Base-by-base conservation (phyloP, 148 eudicot species). In the Vaccinium darrowii region DNA sequence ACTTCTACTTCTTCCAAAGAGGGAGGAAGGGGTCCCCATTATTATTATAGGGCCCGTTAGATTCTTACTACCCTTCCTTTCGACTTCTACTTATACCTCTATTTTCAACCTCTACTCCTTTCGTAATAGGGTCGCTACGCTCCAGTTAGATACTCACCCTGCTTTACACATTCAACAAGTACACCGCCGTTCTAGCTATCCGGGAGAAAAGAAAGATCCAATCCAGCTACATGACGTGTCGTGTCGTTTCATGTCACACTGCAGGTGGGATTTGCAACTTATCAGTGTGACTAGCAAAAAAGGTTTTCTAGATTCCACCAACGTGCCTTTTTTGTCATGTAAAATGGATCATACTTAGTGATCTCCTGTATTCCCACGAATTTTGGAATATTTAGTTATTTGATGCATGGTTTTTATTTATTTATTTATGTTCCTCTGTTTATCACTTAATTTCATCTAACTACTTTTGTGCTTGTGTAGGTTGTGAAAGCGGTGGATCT, bases 401-500 rank as follows among this genome's bases (percentile, higher is more conserved):
- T 81, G 14, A 0, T 11, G 0, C 27, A 21, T n/a, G 7, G 39
- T 36, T 36, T 36, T 36, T 33, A 33, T 33, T 36, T 36, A 36
- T 36, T 36, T 36, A 2, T 36, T 36, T 12, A 2, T 73, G 25
- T 67, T 49, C 18, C 67, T 62, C 43, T n/a, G 39, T 5, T 81
- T n/a, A 15, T 11, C 3, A 0, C 13, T 78, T 27, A 54, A 19
- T 54, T 52, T 43, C 62, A 16, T 79, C 82, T 56, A 57, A 5
- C 10, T 78, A 52, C 81, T 52, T 52, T 21, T 82, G 51, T 87
- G 94, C 53, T n/a, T 21, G 18, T 83, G 54, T 87, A 95, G 98
- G 93, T 95, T 81, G 79, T 87, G 60, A 92, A 89, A 86, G 87
- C 90, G n/a, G 95, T 96, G 78, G 94, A 93, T 85, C 92, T 92